Percentiles rank a stretch among this genome's conserved stretches.
Evolutionary conservation across 1,139 yeast genomes (phyloP).

Genomic region (Candida frijolesensis): DNA sequence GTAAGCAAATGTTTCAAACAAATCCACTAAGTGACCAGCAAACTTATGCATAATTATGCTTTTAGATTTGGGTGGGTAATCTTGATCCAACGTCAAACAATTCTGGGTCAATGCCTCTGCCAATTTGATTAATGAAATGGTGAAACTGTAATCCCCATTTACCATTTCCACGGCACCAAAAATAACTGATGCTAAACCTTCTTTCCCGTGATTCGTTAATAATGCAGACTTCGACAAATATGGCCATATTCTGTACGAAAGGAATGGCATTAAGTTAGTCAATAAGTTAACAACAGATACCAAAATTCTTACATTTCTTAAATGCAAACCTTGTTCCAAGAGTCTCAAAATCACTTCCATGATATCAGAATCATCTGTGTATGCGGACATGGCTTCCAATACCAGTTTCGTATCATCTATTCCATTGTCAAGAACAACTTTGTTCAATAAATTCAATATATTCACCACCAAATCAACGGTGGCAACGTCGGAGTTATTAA

Average conservation of each 20-base stretch:
- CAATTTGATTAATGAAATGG: constrained; percentile 59
- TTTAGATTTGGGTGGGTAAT: constrained; percentile 47
- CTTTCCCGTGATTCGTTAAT: constrained; percentile 66
- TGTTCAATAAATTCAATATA: constrained; percentile 53
- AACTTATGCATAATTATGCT: constrained; percentile 59
- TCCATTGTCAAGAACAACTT: constrained; percentile 47
- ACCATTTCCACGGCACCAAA: constrained; percentile 77
- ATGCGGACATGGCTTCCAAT: constrained; percentile 58
- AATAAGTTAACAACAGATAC: constrained; percentile 55
- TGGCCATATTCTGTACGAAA: constrained; percentile 77
- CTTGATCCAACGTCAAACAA: constrained; percentile 46
- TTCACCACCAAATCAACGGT: constrained; percentile 45
- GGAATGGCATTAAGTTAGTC: constrained; percentile 46
- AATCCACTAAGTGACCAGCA: constrained; percentile 56
- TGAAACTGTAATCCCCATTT: constrained; percentile 65
- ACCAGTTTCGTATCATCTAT: constrained; percentile 44
- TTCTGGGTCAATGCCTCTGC: constrained; percentile 56
- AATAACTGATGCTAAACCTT: constrained; percentile 64
- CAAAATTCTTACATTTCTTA: constrained; percentile 51
- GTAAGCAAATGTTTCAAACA: constrained; percentile 73
- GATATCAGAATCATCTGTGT: constrained; percentile 67
- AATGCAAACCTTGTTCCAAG: constrained; percentile 68
- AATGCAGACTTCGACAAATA: constrained; percentile 69
- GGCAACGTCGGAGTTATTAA: constrained; percentile 35
- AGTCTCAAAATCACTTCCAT: constrained; percentile 66